Evolutionary conservation across 1,284 basidiomycete species (phyloP).

Genomic region (Sporisorium graminicola): DNA sequence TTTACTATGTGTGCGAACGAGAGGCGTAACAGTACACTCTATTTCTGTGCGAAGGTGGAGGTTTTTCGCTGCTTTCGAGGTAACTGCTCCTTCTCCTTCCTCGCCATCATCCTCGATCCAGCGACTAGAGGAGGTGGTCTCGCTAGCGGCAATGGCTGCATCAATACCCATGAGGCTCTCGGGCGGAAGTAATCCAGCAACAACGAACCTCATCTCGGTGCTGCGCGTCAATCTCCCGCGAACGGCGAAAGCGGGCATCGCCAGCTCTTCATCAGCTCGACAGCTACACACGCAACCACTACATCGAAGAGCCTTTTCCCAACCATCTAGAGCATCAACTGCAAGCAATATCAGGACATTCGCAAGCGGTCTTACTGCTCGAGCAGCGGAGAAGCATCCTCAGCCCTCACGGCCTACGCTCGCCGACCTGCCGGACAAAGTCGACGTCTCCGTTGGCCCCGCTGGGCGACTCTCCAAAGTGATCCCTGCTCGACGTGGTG

Average conservation of each 20-base stretch:
- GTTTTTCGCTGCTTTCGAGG: not conserved
- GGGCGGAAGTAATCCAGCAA: not conserved
- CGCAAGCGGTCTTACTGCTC: not conserved
- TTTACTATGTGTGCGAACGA: not conserved
- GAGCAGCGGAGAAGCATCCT: constrained; percentile 27
- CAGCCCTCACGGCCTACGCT: constrained; percentile 25
- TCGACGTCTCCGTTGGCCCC: constrained; percentile 54
- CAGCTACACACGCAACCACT: not conserved
- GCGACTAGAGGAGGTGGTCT: no score
- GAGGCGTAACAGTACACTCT: not conserved
- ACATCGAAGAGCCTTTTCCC: not conserved
- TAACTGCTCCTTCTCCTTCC: not conserved
- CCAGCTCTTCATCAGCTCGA: not conserved
- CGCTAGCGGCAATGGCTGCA: not conserved
- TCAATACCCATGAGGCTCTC: not conserved
- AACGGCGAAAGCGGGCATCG: not conserved
- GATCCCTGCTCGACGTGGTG: constrained; percentile 40
- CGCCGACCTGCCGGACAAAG: constrained; percentile 56
- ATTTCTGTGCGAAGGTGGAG: not conserved
- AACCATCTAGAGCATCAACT: not conserved
- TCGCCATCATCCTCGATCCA: not conserved
- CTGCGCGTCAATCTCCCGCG: not conserved
- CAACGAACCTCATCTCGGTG: not conserved
- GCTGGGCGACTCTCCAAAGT: constrained; percentile 60
- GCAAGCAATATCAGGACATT: not conserved